A percentile compares a stretch with the other conserved stretches of the same genome.
These are phyloP conservation scores for Kondoa subrosea DNA, from an alignment of 768 basidiomycete species.

Conservation along the genomic window DNA sequence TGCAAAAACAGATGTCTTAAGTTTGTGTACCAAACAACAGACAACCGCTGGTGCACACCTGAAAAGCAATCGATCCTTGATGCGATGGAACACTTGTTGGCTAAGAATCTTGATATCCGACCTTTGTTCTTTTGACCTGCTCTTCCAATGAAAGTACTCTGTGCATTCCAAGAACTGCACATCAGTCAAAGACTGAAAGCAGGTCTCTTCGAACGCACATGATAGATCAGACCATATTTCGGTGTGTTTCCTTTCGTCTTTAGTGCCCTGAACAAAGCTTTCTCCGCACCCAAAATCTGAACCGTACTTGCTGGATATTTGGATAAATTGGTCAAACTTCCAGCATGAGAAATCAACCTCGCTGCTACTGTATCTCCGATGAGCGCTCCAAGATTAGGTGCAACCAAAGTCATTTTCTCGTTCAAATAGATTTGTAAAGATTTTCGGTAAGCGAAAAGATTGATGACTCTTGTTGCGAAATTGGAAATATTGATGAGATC, in stretches of 20 bases:
- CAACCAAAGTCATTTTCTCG: constrained; percentile 96
- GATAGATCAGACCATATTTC: constrained; percentile 93
- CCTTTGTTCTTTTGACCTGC: constrained; percentile 90
- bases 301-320: constrained; percentile 98
- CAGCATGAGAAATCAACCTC: constrained; percentile 68
- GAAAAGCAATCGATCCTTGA: constrained; percentile 90
- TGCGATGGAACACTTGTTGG: constrained; percentile 96
- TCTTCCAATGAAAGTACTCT: constrained; percentile 68
- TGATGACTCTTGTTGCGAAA: constrained; percentile 77
- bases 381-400: constrained; percentile 78
- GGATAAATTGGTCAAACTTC: constrained; percentile 85
- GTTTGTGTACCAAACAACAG: constrained; percentile 36
- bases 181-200: neutral
- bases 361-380: constrained; percentile 65
- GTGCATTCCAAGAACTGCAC: neutral
- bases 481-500: constrained; percentile 90
- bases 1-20: constrained; percentile 5
- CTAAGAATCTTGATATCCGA: constrained; percentile 93
- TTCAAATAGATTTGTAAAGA: constrained; percentile 66
- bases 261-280: constrained; percentile 87
- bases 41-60: constrained; percentile 38
- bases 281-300: constrained; percentile 94
- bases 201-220: constrained; percentile 31
- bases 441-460: constrained; percentile 84
- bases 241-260: constrained; percentile 99